Conservation (phyloP, 306 rosid genomes). For the Arachis stenosperma region DNA sequence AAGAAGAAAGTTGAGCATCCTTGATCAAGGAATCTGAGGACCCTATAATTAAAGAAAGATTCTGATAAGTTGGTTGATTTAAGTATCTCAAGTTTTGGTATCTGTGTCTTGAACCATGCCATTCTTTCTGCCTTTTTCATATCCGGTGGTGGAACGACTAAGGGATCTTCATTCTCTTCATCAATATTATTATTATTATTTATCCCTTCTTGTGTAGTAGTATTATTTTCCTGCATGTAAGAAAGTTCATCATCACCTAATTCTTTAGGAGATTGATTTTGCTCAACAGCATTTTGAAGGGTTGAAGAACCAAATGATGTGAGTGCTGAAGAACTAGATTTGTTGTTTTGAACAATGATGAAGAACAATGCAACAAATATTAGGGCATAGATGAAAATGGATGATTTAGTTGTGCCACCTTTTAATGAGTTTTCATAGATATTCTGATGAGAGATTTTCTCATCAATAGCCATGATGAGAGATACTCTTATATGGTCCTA, state of each 20-base stretch:
- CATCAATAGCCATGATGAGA: not conserved
- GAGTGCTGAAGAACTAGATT: not conserved
- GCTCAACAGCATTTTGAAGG: not conserved
- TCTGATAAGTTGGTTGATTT: constrained; percentile 40
- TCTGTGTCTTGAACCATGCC: constrained; percentile 45
- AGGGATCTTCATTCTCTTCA: not conserved
- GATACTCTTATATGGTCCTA: not conserved
- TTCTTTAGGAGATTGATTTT: too few relatives aligned
- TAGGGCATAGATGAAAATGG: not conserved
- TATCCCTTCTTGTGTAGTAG: too few relatives aligned
- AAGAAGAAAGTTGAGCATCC: constrained; percentile 51
- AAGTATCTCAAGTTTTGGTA: constrained; percentile 43
- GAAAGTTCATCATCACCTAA: too few relatives aligned
- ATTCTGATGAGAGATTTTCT: not conserved
- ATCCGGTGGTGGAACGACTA: not conserved
- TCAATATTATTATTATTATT: not conserved
- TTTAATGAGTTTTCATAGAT: not conserved
- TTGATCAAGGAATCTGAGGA: constrained; percentile 36
- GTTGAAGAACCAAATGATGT: not conserved
- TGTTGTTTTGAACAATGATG: not conserved
- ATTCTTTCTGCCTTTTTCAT: constrained; percentile 35
- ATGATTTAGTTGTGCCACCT: not conserved
- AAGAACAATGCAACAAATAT: not conserved
- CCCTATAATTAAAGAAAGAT: constrained; percentile 42
- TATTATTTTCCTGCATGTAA: too few relatives aligned